Base-by-base conservation (phyloP, 371 early-diverging fungal species). In the Syncephalastrum contaminatum region DNA sequence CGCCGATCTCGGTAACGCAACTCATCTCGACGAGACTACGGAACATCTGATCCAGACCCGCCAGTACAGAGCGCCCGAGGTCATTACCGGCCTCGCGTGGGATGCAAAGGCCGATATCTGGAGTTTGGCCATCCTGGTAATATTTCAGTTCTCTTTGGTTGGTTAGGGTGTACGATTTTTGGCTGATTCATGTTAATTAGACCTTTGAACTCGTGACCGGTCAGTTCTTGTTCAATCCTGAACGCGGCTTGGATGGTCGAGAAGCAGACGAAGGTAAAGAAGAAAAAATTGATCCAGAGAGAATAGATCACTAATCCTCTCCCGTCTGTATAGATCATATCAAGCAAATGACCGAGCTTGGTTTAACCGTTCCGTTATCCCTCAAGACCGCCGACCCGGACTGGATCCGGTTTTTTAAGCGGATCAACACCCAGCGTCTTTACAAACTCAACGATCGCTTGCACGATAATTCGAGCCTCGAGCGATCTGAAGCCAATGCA, bases 11-110 rank as follows among this genome's bases (percentile, higher is more conserved):
- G 98, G 99, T 13, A 98, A 97, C 69, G 95, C 99, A 7, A 96
- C 95, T 62, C 96, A 95, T 93, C 85, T 86, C 13, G 84, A 96
- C 63, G 88, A 94, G 39, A 95, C 95, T 60, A 94, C 94, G 58
- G 94, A 95, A 0, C 90, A 90, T 59, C 94, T 97, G 60, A 97
- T 99, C 58, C 98, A 97, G 69, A 98, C 99, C 42, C 86, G 99
- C 53, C 98, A 97, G 70, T 99, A 99, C 63, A 89, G 99, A 51
- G 88, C 94, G 15, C 99, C 99, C 8, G 99, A 99, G 69, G 98
- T 96, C n/a, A 95, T 98, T 58, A 80, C 98, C 2, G 99, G 99
- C 8, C 84, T 88, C 39, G 84, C 84, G 41, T 99, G 97, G 89
- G 89, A 90, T 43, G 73, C 86, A 19, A 82, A 87, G 43, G 91